Base-by-base conservation (phyloP, 768 basidiomycete species). In the Russula compacta region DNA sequence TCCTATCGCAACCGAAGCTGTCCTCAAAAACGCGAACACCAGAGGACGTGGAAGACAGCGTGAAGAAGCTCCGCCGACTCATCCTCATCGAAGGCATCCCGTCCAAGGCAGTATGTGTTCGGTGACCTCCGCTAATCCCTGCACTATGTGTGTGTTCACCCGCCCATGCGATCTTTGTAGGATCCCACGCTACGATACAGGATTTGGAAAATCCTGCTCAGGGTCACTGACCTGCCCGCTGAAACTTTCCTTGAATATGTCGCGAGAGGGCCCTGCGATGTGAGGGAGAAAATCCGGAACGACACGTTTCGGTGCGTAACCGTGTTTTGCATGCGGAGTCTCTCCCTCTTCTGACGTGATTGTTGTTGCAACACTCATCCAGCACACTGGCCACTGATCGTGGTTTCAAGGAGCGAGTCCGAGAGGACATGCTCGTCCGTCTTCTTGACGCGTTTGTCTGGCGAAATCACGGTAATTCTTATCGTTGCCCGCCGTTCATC, bases 371-470 rank as follows among this genome's bases (percentile, higher is more conserved):
- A 35, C 43, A 4, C 48, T 42, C 3, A 36, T 40, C 35, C 65
- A 89, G 91, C 60, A 99, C 97, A 15, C 74, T 99, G 24, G 95
- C 95, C 2, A 99, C 95, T 1, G 97, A 99, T 73, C 84, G 87
- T 67, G 92, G 90, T n/a, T 98, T 99, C 77, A 97, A 95, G 73
- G 92, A 95, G 69, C 87, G 91, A 58, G 97, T 99, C 14, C 85
- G 89, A 35, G 95, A 98, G 74, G 94, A 95, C 67, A 95, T 95
- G 92, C 82, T 98, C 24, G 89, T 98, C 63, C 85, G 97, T 46
- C 75, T 98, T n/a, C 75, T 99, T 44, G 97, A 99, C 70, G 97
- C 95, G 2, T 99, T 98, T 73, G 95, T 98, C 3, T 99, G 95
- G 97, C 79, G 91, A 65, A 95, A 87, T 73, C 81, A 91, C 64